phyloP scores from a whole-genome alignment of 2,329 filamentous ascomycete species.

The Rhynchosporium secalis region DNA sequence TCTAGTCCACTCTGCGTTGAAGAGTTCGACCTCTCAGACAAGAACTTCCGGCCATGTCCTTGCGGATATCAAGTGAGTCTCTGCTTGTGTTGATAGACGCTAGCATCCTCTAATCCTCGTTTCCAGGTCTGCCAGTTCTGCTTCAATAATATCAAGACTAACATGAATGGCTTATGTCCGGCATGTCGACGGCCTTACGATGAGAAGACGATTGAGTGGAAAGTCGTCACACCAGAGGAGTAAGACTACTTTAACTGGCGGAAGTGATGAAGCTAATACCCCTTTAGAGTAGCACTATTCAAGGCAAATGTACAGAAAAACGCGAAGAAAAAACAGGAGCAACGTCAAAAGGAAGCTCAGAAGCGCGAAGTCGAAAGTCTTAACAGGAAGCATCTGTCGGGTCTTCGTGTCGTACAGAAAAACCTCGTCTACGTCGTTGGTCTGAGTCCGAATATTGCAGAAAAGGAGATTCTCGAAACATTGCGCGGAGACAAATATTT shows the following conservation, averaged over 20 bases:
- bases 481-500: slow-evolving; percentile 91
- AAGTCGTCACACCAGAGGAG: slow-evolving; percentile 93
- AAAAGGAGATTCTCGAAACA: slow-evolving; percentile 89
- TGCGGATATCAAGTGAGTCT: slow-evolving; percentile 89
- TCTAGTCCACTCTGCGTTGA: slow-evolving; percentile 93
- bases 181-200: slow-evolving; percentile 94
- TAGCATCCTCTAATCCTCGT: slow-evolving; percentile 17
- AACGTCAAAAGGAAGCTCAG: slow-evolving; percentile 90
- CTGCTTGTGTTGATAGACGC: background rate
- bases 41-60: slow-evolving; percentile 94
- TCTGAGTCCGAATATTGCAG: slow-evolving; percentile 84
- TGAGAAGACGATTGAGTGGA: slow-evolving; percentile 96
- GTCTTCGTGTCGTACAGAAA: slow-evolving; percentile 94
- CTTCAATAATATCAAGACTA: slow-evolving; percentile 98
- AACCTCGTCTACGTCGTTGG: slow-evolving; percentile 98
- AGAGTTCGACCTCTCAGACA: slow-evolving; percentile 96
- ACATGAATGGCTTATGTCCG: slow-evolving; percentile 96
- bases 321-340: slow-evolving; percentile 85
- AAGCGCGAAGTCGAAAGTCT: slow-evolving; percentile 95
- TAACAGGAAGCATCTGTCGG: slow-evolving; percentile 92
- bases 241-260: slow-evolving; percentile 47
- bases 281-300: slow-evolving; percentile 67
- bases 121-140: slow-evolving; percentile 96
- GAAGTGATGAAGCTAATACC: slow-evolving; percentile 19
- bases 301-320: slow-evolving; percentile 81